Percentiles rank a stretch among this genome's conserved stretches.
These are phyloP conservation scores for Psidium friedrichsthalianum DNA, from an alignment of 345 rosid species.

Conservation along the genomic window DNA sequence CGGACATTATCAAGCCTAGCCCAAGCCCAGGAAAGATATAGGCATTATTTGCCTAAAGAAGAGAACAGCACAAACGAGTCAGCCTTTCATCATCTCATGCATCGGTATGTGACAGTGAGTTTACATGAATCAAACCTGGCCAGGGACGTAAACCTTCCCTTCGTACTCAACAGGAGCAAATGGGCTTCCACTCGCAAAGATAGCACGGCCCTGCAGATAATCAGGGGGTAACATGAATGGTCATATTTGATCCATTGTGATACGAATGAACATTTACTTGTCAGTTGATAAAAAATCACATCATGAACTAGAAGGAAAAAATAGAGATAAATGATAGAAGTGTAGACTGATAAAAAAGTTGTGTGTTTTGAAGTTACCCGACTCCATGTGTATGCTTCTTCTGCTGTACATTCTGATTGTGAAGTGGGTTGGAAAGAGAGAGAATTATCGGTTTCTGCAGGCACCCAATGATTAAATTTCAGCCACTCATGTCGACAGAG, in stretches of 20 bases:
- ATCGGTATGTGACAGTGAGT: not conserved
- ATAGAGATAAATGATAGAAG: not conserved
- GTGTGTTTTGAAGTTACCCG: slow-evolving; percentile 23
- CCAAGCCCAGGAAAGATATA: slow-evolving; percentile 97
- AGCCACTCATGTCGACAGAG: not conserved
- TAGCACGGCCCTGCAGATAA: slow-evolving; percentile 66
- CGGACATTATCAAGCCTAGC: slow-evolving; percentile 89
- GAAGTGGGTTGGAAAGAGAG: slow-evolving; percentile 94
- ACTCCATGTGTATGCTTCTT: slow-evolving; percentile 87
- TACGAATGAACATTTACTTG: not conserved
- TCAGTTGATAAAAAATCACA: not conserved
- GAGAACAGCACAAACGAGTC: not conserved
- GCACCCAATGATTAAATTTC: not conserved
- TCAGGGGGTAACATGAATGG: not conserved
- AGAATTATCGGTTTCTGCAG: slow-evolving; percentile 84
- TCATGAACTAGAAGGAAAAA: not conserved
- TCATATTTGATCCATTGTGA: not conserved
- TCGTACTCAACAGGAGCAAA: slow-evolving; percentile 63
- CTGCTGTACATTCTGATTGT: slow-evolving; percentile 96
- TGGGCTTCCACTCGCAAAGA: slow-evolving; percentile 96
- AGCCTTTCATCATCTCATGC: not conserved
- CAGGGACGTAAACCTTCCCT: slow-evolving; percentile 58
- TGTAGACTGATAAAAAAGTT: not conserved
- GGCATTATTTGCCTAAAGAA: slow-evolving; percentile 74
- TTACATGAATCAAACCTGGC: slow-evolving; percentile 43